phyloP scores from a whole-genome alignment of 176 grass and related monocot species.

The Melocanna baccifera region DNA sequence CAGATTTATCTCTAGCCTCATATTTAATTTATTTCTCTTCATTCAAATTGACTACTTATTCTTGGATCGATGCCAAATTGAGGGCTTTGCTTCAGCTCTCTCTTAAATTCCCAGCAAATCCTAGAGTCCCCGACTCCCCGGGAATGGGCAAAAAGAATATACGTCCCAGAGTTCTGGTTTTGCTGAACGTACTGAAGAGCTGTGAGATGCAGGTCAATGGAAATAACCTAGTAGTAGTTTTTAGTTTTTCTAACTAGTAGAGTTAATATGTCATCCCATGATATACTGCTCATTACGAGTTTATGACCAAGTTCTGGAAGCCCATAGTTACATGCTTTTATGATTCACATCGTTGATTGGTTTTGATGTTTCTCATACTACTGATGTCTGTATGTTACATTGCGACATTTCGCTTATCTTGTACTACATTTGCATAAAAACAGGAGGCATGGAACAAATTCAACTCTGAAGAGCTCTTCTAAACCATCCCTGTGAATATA shows the following conservation, averaged over 20 bases:
- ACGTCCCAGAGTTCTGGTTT: background rate
- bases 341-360: background rate
- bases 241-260: background rate
- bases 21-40: background rate
- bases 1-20: background rate
- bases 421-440: background rate
- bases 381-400: background rate
- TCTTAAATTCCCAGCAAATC: background rate
- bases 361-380: background rate
- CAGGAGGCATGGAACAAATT: conserved; percentile 73
- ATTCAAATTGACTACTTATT: background rate
- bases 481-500: conserved; percentile 31
- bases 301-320: background rate
- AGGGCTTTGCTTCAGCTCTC: background rate
- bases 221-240: background rate
- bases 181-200: background rate
- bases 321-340: background rate
- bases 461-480: conserved; percentile 68
- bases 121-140: background rate
- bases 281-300: background rate
- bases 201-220: background rate
- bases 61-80: background rate
- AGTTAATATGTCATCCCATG: background rate
- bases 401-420: background rate
- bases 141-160: background rate